Percentiles rank a stretch among this genome's conserved stretches.
Evolutionary conservation across 208 protist species (phyloP).

Genomic region (Trypanosoma congolense): DNA sequence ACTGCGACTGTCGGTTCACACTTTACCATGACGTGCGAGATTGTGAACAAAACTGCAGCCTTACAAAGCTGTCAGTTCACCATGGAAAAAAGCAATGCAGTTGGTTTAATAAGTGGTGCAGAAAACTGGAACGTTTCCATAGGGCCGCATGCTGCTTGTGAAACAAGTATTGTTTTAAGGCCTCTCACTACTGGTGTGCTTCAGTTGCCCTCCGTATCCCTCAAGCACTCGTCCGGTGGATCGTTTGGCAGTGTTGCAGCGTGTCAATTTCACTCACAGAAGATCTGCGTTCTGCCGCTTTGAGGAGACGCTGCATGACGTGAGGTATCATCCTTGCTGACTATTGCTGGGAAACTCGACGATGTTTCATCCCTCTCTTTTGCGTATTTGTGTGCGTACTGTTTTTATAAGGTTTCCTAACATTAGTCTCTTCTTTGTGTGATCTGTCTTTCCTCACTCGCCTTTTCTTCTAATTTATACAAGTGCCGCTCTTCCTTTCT

Average conservation of each 20-base stretch:
- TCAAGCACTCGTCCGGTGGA: slow-evolving; percentile 12
- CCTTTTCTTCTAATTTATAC: no score
- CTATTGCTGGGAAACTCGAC: no score
- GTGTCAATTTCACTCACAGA: slow-evolving; percentile 23
- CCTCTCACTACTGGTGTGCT: slow-evolving; percentile 23
- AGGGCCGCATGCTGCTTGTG: slow-evolving; percentile 18
- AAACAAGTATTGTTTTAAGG: slow-evolving; percentile 28
- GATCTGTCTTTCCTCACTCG: no score
- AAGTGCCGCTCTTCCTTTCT: no score
- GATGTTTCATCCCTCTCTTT: no score
- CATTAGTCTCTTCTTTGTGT: no score
- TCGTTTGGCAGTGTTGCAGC: slow-evolving; percentile 7
- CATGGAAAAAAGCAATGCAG: slow-evolving; percentile 22
- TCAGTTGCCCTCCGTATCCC: slow-evolving; percentile 11
- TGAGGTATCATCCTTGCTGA: no score
- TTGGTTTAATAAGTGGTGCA: slow-evolving; percentile 30
- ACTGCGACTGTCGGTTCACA: slow-evolving; percentile 23
- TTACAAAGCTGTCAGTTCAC: slow-evolving; percentile 36
- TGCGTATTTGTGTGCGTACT: no score
- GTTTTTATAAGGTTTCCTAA: no score
- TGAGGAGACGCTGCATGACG: no score
- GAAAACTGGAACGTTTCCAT: slow-evolving; percentile 30
- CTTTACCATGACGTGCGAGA: slow-evolving; percentile 30
- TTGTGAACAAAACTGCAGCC: slow-evolving; percentile 27
- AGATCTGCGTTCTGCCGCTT: slow-evolving; percentile 30